Base-by-base conservation (phyloP, 2,329 filamentous ascomycete genomes). In the Clarireedia paspali region DNA sequence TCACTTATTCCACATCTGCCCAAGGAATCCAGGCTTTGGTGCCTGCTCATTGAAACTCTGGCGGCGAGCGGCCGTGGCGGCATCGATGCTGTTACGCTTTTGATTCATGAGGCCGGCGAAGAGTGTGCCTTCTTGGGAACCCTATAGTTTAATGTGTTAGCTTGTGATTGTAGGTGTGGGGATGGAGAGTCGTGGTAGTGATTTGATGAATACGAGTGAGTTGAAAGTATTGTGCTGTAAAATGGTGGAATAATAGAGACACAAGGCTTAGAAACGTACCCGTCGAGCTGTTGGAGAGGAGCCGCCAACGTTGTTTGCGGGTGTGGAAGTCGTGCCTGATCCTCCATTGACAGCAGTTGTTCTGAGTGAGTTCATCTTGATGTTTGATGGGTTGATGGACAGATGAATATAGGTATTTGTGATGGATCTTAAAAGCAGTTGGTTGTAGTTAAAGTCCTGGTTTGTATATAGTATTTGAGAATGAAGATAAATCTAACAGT, bases 11-110 rank as follows among this genome's bases (percentile, higher is more conserved):
- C 67, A 70, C 63, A 68, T 63, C 57, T 64, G 62, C 0, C 67
- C 67, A 44, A 70, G 48, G 48, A 74, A 66, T 0, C 73, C 72
- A 0, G 66, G 63, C 27, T 67, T 62, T 7, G 70, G 65, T 52
- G 66, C 64, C 68, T 76, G 73, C n/a, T 77, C 75, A 50, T 68
- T 69, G 66, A 72, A 78, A 58, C 72, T 75, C 23, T 70, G 64
- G 36, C 73, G 65, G 47, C 75, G 67, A 2, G 67, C 68, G 6
- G 65, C 61, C 42, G 71, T 63, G 2, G 62, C 60, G 0, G 70
- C 66, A 61, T 76, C 73, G 9, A 53, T 56, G 1, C 66, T 69
- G 40, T 71, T 71, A 10, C 75, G 70, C 60, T 78, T 78, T 64
- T 75, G 74, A 27, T 67, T 69, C 5, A 70, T 70, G 58, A 77